Conservation (phyloP, 139 green algal genomes). For the Volvox africanus region DNA sequence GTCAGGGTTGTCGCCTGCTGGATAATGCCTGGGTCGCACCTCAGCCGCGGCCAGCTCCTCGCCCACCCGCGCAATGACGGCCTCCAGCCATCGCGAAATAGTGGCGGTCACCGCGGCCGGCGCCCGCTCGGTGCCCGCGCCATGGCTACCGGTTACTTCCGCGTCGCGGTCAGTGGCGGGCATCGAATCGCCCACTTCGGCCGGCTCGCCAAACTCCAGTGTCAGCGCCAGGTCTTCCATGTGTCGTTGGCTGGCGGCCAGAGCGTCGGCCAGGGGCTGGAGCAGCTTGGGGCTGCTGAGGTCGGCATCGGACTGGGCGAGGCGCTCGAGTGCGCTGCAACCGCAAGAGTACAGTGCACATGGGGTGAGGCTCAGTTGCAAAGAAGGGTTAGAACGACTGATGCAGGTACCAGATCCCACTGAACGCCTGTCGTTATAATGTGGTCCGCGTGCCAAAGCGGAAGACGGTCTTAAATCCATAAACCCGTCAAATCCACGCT, state of each 20-base stretch:
- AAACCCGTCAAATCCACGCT: no score
- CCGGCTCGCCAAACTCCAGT: neutral
- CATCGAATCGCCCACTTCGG: neutral
- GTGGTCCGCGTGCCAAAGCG: no score
- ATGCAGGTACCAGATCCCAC: no score
- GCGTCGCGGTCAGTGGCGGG: neutral
- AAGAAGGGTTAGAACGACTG: no score
- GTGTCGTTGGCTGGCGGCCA: neutral
- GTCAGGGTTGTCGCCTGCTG: no score
- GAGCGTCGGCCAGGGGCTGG: constrained; percentile 17
- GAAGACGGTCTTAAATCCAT: no score
- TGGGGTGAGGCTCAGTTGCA: no score
- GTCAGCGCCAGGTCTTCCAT: constrained; percentile 9
- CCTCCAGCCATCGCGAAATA: constrained; percentile 1
- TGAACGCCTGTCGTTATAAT: no score
- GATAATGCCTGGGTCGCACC: no score
- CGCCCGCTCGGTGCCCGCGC: neutral
- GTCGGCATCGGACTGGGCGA: neutral
- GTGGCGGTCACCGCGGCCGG: neutral
- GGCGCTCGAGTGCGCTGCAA: constrained; percentile 9
- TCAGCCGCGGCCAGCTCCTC: constrained; percentile 16
- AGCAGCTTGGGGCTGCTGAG: neutral
- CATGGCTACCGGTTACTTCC: neutral
- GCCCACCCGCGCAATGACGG: neutral
- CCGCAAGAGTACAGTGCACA: neutral